Conservation (phyloP, 768 basidiomycete species). For the Calocera viscosa region DNA sequence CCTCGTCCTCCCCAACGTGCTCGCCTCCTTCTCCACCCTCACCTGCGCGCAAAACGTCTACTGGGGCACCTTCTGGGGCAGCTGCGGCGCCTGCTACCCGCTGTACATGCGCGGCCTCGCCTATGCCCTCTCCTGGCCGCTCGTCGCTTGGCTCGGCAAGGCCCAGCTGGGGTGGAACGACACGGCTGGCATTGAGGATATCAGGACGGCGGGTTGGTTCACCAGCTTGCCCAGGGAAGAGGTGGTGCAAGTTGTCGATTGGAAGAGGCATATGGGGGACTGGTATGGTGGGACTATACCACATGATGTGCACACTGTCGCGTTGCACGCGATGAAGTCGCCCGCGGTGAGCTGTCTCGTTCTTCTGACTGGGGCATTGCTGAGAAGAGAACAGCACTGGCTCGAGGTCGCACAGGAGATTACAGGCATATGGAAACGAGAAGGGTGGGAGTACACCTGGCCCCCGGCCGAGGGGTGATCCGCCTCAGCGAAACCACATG, state of each 20-base stretch:
- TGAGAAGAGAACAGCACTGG: not conserved
- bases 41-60: not conserved
- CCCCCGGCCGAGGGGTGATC: not conserved
- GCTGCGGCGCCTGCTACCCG: not conserved
- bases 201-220: not conserved
- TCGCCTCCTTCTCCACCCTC: not conserved
- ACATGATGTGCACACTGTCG: slow-evolving; percentile 6
- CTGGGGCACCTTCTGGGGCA: slow-evolving; percentile 3
- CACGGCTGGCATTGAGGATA: not conserved
- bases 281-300: not conserved
- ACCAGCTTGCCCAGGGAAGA: not conserved
- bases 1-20: not conserved
- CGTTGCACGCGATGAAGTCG: not conserved
- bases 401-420: slow-evolving; percentile 3
- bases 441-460: slow-evolving; percentile 5
- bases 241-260: not conserved
- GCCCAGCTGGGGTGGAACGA: not conserved
- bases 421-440: not conserved
- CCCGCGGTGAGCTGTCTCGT: not conserved
- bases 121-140: slow-evolving; percentile 7
- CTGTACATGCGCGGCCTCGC: slow-evolving; percentile 6
- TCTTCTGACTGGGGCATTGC: not conserved
- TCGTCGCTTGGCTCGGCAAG: not conserved
- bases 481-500: too few species aligned
- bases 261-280: not conserved